Evolutionary conservation across 2,329 filamentous ascomycete genomes (phyloP).

Genomic region (Fusarium tjaetaba): DNA sequence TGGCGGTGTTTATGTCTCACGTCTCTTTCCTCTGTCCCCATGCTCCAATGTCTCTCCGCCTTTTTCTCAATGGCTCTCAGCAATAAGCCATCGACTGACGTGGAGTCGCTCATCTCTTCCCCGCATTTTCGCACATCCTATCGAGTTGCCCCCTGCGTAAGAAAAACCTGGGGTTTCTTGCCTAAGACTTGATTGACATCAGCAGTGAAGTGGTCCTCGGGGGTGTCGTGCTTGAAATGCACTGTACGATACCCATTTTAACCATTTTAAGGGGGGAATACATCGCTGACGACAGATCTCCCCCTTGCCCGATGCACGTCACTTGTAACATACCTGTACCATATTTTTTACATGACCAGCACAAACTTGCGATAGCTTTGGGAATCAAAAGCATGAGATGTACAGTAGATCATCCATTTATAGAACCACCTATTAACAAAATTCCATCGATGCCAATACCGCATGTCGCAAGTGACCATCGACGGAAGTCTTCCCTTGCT

Average conservation of each 20-base stretch:
- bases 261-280: neutral
- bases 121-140: conserved; percentile 32
- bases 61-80: conserved; percentile 11
- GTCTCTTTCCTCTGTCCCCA: neutral
- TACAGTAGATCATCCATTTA: conserved; percentile 29
- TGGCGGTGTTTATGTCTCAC: conserved; percentile 19
- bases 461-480: conserved; percentile 19
- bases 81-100: conserved; percentile 16
- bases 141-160: conserved; percentile 26
- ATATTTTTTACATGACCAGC: conserved; percentile 11
- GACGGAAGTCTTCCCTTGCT: neutral
- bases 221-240: conserved; percentile 5
- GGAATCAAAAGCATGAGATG: conserved; percentile 20
- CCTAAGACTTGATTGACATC: conserved; percentile 22
- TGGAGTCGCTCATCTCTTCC: conserved; percentile 25
- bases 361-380: conserved; percentile 3
- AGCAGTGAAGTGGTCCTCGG: conserved; percentile 10
- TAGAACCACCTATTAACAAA: neutral
- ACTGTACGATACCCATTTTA: conserved; percentile 8
- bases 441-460: conserved; percentile 16
- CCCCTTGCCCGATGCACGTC: conserved; percentile 26
- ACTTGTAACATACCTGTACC: conserved; percentile 24
- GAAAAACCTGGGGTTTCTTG: conserved; percentile 25
- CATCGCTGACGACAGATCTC: conserved; percentile 11
- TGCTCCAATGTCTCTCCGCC: neutral